These are phyloP conservation scores for Coniophora puteana DNA, from an alignment of 1,284 basidiomycete genomes.

Conservation along the genomic window DNA sequence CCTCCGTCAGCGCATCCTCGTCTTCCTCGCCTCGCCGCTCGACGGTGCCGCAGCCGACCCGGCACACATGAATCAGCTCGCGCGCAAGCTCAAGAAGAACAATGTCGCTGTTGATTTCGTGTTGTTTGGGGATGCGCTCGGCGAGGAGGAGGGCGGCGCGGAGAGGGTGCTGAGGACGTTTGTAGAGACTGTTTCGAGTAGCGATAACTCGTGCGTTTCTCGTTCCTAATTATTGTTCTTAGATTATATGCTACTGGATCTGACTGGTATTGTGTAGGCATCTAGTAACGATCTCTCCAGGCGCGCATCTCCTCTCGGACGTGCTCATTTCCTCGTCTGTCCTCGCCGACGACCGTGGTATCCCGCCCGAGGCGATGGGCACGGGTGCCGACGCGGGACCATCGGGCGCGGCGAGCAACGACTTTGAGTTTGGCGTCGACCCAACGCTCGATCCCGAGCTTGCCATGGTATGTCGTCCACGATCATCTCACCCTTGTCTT, in stretches of 20 bases:
- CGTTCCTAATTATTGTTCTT: slow-evolving; percentile 2
- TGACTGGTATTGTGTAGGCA: slow-evolving; percentile 51
- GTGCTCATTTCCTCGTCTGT: slow-evolving; percentile 79
- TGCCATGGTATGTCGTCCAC: slow-evolving; percentile 71
- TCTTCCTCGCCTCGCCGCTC: slow-evolving; percentile 89
- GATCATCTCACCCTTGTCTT: not conserved
- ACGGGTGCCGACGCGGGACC: slow-evolving; percentile 43
- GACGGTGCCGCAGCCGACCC: slow-evolving; percentile 65
- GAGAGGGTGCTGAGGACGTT: slow-evolving; percentile 73
- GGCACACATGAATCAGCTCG: slow-evolving; percentile 79
- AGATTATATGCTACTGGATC: slow-evolving; percentile 1
- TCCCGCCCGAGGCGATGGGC: slow-evolving; percentile 62
- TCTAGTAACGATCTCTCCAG: slow-evolving; percentile 78
- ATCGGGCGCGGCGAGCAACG: slow-evolving; percentile 46
- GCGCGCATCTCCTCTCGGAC: slow-evolving; percentile 82
- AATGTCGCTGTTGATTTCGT: slow-evolving; percentile 95
- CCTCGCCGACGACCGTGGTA: slow-evolving; percentile 75
- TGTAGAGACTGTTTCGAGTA: slow-evolving; percentile 72
- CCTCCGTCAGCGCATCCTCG: slow-evolving; percentile 90
- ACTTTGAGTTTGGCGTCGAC: slow-evolving; percentile 90
- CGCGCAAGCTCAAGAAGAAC: slow-evolving; percentile 99
- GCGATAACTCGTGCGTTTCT: slow-evolving; percentile 77
- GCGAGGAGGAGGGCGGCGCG: slow-evolving; percentile 60
- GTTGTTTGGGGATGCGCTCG: slow-evolving; percentile 73
- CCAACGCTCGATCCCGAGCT: slow-evolving; percentile 95